Base-by-base conservation (phyloP, 768 basidiomycete species). In the Tylopilus plumbeoviolaceoides region DNA sequence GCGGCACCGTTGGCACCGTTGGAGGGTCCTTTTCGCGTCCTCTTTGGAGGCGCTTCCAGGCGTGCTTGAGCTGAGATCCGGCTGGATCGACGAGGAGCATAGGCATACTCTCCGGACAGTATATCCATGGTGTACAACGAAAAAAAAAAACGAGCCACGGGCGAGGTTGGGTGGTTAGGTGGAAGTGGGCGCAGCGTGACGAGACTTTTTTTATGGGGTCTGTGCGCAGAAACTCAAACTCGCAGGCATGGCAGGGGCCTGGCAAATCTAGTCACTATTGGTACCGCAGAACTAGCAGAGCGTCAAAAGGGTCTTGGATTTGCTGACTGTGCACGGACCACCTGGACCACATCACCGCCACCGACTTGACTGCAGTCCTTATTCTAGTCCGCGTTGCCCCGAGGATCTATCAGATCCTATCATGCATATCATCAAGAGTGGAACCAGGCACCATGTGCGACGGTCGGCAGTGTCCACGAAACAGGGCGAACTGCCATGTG, bases 61-160 rank as follows among this genome's bases (percentile, higher is more conserved):
- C 71, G 74, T 33, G 77, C 75, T 53, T 77, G 75, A 7, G 77
- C 66, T 4, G 81, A 78, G 51, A 85, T 77, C 47, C 84, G 70
- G 15, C 75, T 74, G 5, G 84, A 87, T 51, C 84, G 74, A 54
- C 83, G 73, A 9, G 79, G 77, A 14, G 57, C n/a, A 4, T 23
- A 3, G 3, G 23, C 23, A 23, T 2, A 3, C 23, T 23, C 23
- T 23, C 44, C 18, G 1, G 33, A 35, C 7, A 15, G 3, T 40
- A 57, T 60, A 30, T 52, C 46, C 63, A 65, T 64, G 31, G 23
- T 1, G 27, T 31, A 38, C 12, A 15, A 11, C 33, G 33, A 39
- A 5, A 17, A 27, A n/a, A 40, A n/a, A n/a, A 23, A 23, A 44
- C 2, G n/a, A 27, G 47, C 6, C 20, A 35, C 20, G 20, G 21